Evolutionary conservation across 176 grass and related monocot species (phyloP).

Genomic region (Rhipidocladum racemiflorum): DNA sequence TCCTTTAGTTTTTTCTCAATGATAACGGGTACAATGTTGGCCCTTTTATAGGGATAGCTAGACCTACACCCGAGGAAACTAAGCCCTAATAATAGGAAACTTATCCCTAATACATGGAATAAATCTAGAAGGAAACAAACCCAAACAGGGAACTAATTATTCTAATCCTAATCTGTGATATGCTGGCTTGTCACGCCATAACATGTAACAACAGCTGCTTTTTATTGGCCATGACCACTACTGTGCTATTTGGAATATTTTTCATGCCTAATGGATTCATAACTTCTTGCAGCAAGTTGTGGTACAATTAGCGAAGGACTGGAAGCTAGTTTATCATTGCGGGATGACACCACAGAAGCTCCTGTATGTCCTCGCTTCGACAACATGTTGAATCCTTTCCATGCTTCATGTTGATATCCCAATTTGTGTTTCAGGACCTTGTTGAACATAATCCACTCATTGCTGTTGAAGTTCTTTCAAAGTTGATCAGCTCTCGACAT

Average conservation of each 20-base stretch:
- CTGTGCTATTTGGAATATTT: constrained; percentile 10
- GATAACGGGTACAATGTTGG: no score
- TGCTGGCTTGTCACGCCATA: no score
- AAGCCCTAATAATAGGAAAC: no score
- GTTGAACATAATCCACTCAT: constrained; percentile 87
- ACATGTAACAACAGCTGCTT: not conserved
- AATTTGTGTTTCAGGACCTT: constrained; percentile 64
- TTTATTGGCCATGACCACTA: not conserved
- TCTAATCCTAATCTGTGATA: no score
- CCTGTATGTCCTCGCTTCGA: constrained; percentile 47
- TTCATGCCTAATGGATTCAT: constrained; percentile 20
- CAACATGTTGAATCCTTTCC: constrained; percentile 18
- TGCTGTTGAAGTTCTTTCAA: constrained; percentile 87
- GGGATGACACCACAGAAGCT: constrained; percentile 82
- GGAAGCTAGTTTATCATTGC: constrained; percentile 90
- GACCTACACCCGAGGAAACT: no score
- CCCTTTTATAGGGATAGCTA: no score
- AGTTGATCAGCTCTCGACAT: constrained; percentile 85
- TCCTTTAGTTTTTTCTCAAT: no score
- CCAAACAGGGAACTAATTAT: no score
- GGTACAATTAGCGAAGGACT: constrained; percentile 64
- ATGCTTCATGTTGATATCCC: constrained; percentile 8
- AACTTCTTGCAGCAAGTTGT: constrained; percentile 70
- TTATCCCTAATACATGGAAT: no score
- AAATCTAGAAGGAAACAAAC: no score